These are phyloP conservation scores for Raphanus sativus DNA, from an alignment of 345 rosid genomes.

Conservation along the genomic window DNA sequence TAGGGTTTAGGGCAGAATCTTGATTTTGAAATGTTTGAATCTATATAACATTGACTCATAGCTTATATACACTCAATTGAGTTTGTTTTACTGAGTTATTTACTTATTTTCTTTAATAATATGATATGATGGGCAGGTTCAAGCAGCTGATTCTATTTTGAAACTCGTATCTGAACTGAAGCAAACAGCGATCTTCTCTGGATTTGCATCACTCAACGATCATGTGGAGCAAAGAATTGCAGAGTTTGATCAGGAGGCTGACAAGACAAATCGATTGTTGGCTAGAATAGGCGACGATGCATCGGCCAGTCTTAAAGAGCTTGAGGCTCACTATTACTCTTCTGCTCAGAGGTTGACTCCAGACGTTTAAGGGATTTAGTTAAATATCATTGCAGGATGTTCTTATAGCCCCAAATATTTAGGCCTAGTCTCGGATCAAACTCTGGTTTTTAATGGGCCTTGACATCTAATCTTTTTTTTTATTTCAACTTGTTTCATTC, in stretches of 20 bases:
- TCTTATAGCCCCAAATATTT: constrained; percentile 1
- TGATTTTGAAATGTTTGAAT: too few species aligned
- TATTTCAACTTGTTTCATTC: background rate
- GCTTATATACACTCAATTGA: background rate
- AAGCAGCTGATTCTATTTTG: constrained; percentile 84
- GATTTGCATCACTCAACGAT: constrained; percentile 89
- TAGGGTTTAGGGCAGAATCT: background rate
- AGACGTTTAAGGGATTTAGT: constrained; percentile 14
- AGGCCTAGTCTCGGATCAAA: constrained; percentile 1
- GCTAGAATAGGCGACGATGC: constrained; percentile 81
- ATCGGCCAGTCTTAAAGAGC: constrained; percentile 85
- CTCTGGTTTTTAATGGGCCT: background rate
- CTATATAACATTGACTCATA: too few species aligned
- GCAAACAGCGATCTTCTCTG: constrained; percentile 86
- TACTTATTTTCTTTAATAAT: background rate
- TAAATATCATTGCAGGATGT: background rate
- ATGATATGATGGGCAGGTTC: constrained; percentile 51
- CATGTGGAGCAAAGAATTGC: constrained; percentile 75
- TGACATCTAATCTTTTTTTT: background rate
- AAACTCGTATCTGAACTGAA: constrained; percentile 86
- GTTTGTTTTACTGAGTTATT: constrained; percentile 5
- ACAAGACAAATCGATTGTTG: constrained; percentile 58
- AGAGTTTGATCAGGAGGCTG: constrained; percentile 64
- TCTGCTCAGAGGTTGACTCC: constrained; percentile 51
- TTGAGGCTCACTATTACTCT: constrained; percentile 79